These are phyloP conservation scores for Gossypium schwendimanii DNA, from an alignment of 441 rosid genomes.

Conservation along the genomic window DNA sequence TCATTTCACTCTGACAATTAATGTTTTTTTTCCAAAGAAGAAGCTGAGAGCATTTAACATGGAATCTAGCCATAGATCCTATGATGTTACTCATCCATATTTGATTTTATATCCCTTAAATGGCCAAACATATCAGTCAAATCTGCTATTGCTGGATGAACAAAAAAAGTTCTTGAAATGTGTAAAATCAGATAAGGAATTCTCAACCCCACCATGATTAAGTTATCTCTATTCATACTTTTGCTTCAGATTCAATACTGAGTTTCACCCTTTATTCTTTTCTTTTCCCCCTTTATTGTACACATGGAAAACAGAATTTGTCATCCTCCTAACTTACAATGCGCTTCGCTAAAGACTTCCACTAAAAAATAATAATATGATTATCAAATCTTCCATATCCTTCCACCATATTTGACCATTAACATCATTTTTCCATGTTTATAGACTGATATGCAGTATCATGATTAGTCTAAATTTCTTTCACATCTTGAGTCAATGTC, in stretches of 20 bases:
- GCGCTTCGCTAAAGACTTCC: constrained; percentile 10
- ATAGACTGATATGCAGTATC: neutral
- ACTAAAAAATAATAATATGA: neutral
- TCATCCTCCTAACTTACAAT: neutral
- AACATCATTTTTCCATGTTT: neutral
- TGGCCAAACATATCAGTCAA: neutral
- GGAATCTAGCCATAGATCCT: constrained; percentile 3
- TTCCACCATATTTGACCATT: neutral
- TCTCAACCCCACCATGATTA: constrained; percentile 1
- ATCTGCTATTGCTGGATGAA: constrained; percentile 9
- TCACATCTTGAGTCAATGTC: constrained; percentile 2
- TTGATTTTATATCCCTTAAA: neutral
- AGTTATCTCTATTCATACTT: constrained; percentile 2
- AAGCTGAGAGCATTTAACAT: constrained; percentile 5
- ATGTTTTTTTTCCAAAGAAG: neutral
- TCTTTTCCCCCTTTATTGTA: neutral
- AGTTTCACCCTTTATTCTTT: neutral
- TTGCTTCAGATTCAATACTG: constrained; percentile 6
- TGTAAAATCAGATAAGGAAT: constrained; percentile 4
- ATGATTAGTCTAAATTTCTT: constrained; percentile 1
- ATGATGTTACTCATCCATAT: neutral
- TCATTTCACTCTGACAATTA: neutral
- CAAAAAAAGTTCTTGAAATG: constrained; percentile 8
- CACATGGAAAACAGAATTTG: constrained; percentile 15
- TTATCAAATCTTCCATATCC: constrained; percentile 6